Evolutionary conservation across 2,329 filamentous ascomycete species (phyloP), one percentile per base, ranked within the genome.

Genomic region (Tolypocladium cylindrosporum): DNA sequence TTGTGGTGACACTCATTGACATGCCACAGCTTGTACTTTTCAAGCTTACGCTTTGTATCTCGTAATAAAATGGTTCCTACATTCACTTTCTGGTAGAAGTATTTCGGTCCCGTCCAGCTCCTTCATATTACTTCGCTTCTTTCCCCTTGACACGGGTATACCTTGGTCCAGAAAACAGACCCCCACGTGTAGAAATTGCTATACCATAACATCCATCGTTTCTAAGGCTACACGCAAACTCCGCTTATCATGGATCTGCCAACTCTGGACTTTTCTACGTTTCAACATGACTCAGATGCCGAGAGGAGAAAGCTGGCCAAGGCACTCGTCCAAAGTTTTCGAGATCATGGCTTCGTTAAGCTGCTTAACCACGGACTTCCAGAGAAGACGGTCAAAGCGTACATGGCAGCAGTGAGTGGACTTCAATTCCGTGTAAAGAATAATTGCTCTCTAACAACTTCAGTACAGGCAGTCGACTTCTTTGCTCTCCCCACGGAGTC

Each of bases 401-500:
- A 27, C 24, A 27, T 27, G 24, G 24, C 24, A 27, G 24, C 24
- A 27, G 24, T 27, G 24, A 27, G 24, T 27, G 3, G 24, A 27
- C 24, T 27, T 27, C 24, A 27, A 27, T 27, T 27, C 24, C 24
- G 24, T 27, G 24, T 27, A 27, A 27, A 3, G 24, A 27, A 27
- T 27, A 27, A 27, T 27, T 27, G 24, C 24, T 27, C 24, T 27
- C 24, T 27, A 27, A 27, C 24, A 27, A 27, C 2, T 27, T 27
- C 24, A 27, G 24, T 27, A 27, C 1, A 55, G 54, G 54, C 54
- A 5, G 40, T 37, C 4, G 40, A 60, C 8, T 61, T 63, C 54
- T 62, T 62, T 39, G 52, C 45, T 16, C 53, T 71, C 16, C 63
- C 68, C 0, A 52, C 62, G 0, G 65, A 67, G 24, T 60, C 64